Evolutionary conservation across 2,329 filamentous ascomycete genomes (phyloP), one percentile per base, ranked within the genome.

Genomic region (Calonectria montana): DNA sequence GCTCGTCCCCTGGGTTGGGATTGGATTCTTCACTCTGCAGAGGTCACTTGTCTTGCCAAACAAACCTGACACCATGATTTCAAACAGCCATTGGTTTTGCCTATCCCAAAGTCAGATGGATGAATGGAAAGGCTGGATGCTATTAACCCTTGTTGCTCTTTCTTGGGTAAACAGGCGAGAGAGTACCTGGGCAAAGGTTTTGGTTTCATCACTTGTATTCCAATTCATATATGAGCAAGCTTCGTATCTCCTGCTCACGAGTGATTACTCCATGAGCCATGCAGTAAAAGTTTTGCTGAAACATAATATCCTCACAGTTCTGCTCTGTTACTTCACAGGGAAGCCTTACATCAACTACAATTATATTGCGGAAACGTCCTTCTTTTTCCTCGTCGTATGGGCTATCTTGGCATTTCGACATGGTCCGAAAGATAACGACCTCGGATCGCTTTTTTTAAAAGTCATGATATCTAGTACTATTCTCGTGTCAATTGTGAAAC

Each of bases 61-160:
- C 1, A 68, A 70, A 55, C 74, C 25, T 66, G 74, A 6, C 31
- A 68, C 2, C 45, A 48, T 10, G 57, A 61, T 18, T n/a, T 57
- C 1, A 10, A 71, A 6, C 50, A 12, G 63, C 1, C 55, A 37
- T 69, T 63, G 59, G 69, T 63, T 65, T 71, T 64, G 72, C 67
- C n/a, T 81, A 86, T 13, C 77, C 0, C 86, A 90, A 43, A 84
- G 87, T 61, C 89, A 92, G 75, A 89, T 88, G 0, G 87, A 92
- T 65, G 91, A 93, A 80, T 91, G 90, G 87, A 93, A 92, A 82
- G 91, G 91, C 2, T 88, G 90, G 85, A 90, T 92, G 88, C 90
- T 92, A 74, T 84, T 85, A 16, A 79, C 88, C 2, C 82, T 87
- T 25, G 75, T 87, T 0, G 83, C 90, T 5, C 92, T 91, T 76